Percentiles rank a stretch among this genome's conserved stretches.
Evolutionary conservation across 179 eudicot species (phyloP).

Genomic region (Kewa caespitosa): DNA sequence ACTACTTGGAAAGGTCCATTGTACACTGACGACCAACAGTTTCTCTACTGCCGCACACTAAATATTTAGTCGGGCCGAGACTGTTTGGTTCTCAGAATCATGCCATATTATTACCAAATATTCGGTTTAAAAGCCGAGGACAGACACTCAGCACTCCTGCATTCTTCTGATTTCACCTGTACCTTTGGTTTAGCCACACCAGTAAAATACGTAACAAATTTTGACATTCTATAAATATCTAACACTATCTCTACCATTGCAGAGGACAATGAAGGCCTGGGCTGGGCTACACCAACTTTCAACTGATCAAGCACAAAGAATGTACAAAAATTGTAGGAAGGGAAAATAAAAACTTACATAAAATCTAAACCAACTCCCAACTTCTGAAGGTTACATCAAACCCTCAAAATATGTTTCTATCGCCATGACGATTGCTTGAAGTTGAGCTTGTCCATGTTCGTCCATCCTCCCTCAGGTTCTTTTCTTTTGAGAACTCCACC

Average conservation of each 20-base stretch:
- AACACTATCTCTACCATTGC: not conserved
- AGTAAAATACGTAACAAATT: not conserved
- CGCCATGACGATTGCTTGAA: constrained; percentile 77
- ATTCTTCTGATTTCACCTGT: not conserved
- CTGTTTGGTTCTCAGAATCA: not conserved
- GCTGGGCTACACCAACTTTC: too few species aligned
- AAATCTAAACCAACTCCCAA: constrained; percentile 41
- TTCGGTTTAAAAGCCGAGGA: not conserved
- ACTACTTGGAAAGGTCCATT: too few species aligned
- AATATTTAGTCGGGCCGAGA: too few species aligned
- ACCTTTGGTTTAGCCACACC: not conserved
- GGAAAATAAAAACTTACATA: constrained; percentile 37
- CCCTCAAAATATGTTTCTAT: constrained; percentile 33
- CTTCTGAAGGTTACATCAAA: constrained; percentile 23
- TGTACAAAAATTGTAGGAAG: constrained; percentile 5
- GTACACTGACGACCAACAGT: too few species aligned
- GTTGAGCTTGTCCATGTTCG: constrained; percentile 56
- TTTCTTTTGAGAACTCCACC: constrained; percentile 40
- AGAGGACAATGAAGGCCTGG: not conserved
- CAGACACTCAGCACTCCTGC: not conserved
- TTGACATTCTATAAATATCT: not conserved
- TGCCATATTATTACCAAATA: not conserved
- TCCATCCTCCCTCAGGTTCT: constrained; percentile 60
- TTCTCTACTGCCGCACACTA: too few species aligned
- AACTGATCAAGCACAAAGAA: constrained; percentile 4